Evolutionary conservation across 371 early-diverging fungal genomes (phyloP).

Genomic region (Blastocladiella emersonii): DNA sequence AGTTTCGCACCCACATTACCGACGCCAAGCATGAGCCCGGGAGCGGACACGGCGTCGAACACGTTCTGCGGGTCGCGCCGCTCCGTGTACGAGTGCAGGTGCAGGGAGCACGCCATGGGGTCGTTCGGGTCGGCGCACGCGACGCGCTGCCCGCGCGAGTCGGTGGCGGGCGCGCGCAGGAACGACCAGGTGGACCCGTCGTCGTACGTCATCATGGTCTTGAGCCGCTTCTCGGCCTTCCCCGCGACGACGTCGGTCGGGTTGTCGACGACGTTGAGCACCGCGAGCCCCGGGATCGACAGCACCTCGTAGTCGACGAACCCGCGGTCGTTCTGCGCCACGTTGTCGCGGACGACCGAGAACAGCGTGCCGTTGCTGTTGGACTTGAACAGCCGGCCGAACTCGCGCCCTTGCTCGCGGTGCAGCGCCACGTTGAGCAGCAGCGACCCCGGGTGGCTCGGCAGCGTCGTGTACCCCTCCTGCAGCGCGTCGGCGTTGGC

Average conservation of each 20-base stretch:
- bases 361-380: slow-evolving; percentile 20
- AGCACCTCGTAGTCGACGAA: slow-evolving; percentile 90
- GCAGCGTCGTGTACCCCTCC: slow-evolving; percentile 13
- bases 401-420: not conserved
- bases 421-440: slow-evolving; percentile 19
- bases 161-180: slow-evolving; percentile 39
- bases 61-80: slow-evolving; percentile 57
- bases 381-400: slow-evolving; percentile 8
- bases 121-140: slow-evolving; percentile 16
- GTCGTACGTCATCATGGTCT: slow-evolving; percentile 63
- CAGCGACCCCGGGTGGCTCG: slow-evolving; percentile 12
- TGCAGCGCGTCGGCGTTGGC: not conserved
- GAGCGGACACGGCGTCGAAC: slow-evolving; percentile 60
- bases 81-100: slow-evolving; percentile 71
- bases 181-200: slow-evolving; percentile 63
- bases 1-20: slow-evolving; percentile 74
- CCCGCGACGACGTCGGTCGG: slow-evolving; percentile 20
- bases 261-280: slow-evolving; percentile 73
- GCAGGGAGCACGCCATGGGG: slow-evolving; percentile 34
- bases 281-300: slow-evolving; percentile 76
- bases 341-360: slow-evolving; percentile 16
- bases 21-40: slow-evolving; percentile 81
- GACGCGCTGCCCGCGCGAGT: slow-evolving; percentile 28
- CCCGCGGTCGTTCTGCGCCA: slow-evolving; percentile 46
- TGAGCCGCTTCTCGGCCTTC: slow-evolving; percentile 44